Conservation (phyloP, 257 asterid species). For the Solanum pimpinellifolium region DNA sequence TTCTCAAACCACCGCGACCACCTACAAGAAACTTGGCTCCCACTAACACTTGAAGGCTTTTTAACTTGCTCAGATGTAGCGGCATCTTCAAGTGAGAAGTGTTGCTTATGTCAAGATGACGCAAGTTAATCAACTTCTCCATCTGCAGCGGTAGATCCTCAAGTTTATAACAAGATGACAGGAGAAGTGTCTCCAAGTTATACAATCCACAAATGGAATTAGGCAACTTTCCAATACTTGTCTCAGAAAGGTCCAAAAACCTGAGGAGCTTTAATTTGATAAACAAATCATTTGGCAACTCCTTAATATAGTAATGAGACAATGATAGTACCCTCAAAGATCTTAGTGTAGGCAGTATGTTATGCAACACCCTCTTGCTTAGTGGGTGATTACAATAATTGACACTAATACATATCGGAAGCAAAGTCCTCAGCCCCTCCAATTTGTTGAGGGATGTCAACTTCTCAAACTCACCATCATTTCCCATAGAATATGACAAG, state of each 20-base stretch:
- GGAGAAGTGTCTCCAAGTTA: neutral
- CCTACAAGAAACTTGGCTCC: too few relatives aligned
- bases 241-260: neutral
- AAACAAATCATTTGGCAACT: neutral
- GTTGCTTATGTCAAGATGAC: too few relatives aligned
- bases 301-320: neutral
- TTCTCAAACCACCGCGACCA: too few relatives aligned
- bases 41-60: too few relatives aligned
- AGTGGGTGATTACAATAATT: fast-evolving
- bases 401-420: fast-evolving
- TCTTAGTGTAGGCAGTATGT: neutral
- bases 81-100: too few relatives aligned
- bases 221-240: neutral
- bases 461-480: neutral
- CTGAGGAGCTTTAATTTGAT: neutral
- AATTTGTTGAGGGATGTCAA: neutral
- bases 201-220: neutral
- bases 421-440: neutral
- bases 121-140: too few relatives aligned
- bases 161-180: neutral
- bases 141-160: too few relatives aligned
- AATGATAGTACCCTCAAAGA: neutral
- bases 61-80: too few relatives aligned
- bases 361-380: neutral
- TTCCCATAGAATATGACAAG: neutral